Evolutionary conservation across 129 eudicot genomes (phyloP).

Genomic region (Flaveria bidentis): DNA sequence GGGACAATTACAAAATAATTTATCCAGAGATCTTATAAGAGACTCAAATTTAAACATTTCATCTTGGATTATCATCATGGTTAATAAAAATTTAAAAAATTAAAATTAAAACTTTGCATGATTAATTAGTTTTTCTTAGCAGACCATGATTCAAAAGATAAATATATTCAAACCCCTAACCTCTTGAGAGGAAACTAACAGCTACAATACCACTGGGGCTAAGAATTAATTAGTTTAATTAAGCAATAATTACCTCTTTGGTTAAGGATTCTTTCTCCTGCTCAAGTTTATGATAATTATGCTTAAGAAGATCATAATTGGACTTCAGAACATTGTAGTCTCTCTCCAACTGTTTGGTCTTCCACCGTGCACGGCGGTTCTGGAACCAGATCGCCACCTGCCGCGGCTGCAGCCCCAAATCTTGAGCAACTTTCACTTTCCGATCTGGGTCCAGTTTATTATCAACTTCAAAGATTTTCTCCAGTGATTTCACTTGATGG

Average conservation of each 20-base stretch:
- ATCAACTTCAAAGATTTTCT: constrained; percentile 64
- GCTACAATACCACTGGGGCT: too few species aligned
- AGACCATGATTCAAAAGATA: too few species aligned
- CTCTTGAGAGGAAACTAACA: too few species aligned
- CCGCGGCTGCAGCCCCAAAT: constrained; percentile 71
- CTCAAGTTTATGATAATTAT: constrained; percentile 49
- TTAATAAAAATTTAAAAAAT: too few species aligned
- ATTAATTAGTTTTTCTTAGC: too few species aligned
- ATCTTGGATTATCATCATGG: too few species aligned
- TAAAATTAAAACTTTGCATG: background rate
- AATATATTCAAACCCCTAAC: too few species aligned
- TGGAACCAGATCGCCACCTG: constrained; percentile 89
- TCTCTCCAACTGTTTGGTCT: constrained; percentile 65
- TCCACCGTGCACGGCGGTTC: constrained; percentile 83
- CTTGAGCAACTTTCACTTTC: constrained; percentile 62
- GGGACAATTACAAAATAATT: too few species aligned
- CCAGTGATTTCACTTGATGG: constrained; percentile 69
- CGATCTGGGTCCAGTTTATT: constrained; percentile 71
- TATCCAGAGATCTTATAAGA: too few species aligned
- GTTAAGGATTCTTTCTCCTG: constrained; percentile 48
- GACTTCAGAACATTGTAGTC: constrained; percentile 58
- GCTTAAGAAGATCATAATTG: constrained; percentile 59
- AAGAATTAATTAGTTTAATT: too few species aligned
- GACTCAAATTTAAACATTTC: too few species aligned
- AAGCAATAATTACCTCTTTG: constrained; percentile 42